Percentiles rank a stretch among this genome's conserved stretches.
phyloP scores from a whole-genome alignment of 2,329 filamentous ascomycete genomes.

The Eurotiales sp. region DNA sequence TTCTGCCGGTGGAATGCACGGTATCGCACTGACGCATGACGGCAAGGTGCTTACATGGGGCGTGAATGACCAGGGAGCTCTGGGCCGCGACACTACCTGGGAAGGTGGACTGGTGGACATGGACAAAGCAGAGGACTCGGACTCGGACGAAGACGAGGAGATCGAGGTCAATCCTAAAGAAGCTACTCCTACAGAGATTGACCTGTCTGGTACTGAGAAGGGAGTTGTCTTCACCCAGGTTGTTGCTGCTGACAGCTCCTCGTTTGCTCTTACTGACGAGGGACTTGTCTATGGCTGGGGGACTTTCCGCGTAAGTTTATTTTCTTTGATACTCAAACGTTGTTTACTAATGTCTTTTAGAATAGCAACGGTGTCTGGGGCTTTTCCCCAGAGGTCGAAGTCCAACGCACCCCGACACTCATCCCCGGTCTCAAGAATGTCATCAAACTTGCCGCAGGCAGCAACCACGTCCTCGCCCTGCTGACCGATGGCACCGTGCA shows the following conservation, averaged over 20 bases:
- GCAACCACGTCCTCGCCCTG: constrained; percentile 52
- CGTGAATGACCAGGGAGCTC: constrained; percentile 72
- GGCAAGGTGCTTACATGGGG: constrained; percentile 77
- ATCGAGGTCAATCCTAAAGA: constrained; percentile 55
- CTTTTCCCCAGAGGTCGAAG: constrained; percentile 42
- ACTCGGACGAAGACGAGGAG: constrained; percentile 49
- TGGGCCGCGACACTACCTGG: constrained; percentile 66
- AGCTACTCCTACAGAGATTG: constrained; percentile 51
- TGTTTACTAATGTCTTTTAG: constrained; percentile 24
- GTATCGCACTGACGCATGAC: constrained; percentile 65
- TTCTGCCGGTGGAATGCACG: constrained; percentile 73
- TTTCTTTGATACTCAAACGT: neutral
- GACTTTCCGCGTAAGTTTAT: constrained; percentile 52
- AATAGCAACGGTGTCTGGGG: constrained; percentile 58
- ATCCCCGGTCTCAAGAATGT: constrained; percentile 49
- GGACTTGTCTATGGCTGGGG: constrained; percentile 61
- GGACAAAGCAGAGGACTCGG: constrained; percentile 46
- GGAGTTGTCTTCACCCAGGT: constrained; percentile 55
- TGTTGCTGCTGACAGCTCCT: constrained; percentile 57
- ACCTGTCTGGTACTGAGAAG: constrained; percentile 47
- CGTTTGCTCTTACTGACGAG: constrained; percentile 59
- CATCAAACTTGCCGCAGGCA: constrained; percentile 46
- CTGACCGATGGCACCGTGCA: constrained; percentile 53
- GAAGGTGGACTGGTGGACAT: constrained; percentile 58
- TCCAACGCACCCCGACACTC: constrained; percentile 39